Conservation (phyloP, 2,329 filamentous ascomycete genomes). For the Aschersonia sp. region DNA sequence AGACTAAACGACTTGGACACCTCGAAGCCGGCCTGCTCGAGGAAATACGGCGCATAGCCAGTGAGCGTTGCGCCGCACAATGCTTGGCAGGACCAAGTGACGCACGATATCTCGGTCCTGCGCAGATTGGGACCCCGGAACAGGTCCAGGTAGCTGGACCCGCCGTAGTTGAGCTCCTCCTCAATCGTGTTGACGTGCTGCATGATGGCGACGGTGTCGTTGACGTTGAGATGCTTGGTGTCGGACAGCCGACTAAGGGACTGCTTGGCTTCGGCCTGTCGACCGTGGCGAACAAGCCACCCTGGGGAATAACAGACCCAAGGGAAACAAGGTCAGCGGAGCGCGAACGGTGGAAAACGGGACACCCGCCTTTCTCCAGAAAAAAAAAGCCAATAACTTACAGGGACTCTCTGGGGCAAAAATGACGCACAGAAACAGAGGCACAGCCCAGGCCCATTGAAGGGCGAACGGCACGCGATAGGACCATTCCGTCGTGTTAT, state of each 20-base stretch:
- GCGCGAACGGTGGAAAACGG: too few species aligned
- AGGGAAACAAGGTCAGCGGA: neutral
- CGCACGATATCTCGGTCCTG: slow-evolving; percentile 29
- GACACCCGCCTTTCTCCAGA: neutral
- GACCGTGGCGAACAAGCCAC: slow-evolving; percentile 23
- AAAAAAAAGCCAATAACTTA: slow-evolving; percentile 1
- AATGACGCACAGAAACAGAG: slow-evolving; percentile 17
- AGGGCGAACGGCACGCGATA: slow-evolving; percentile 24
- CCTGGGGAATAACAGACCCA: slow-evolving; percentile 2
- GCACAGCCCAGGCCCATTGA: slow-evolving; percentile 25
- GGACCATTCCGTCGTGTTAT: slow-evolving; percentile 17
- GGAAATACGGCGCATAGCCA: slow-evolving; percentile 38
- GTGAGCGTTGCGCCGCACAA: slow-evolving; percentile 50
- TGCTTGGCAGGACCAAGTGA: slow-evolving; percentile 51
- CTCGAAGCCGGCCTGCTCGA: slow-evolving; percentile 22
- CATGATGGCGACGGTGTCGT: slow-evolving; percentile 28
- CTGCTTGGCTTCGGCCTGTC: slow-evolving; percentile 15
- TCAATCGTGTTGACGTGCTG: slow-evolving; percentile 27
- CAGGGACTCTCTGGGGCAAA: slow-evolving; percentile 27
- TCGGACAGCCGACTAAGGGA: slow-evolving; percentile 15
- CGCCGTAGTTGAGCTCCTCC: slow-evolving; percentile 19
- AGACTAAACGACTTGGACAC: slow-evolving; percentile 22
- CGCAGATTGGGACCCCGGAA: slow-evolving; percentile 11
- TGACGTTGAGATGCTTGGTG: slow-evolving; percentile 17
- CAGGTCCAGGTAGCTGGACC: slow-evolving; percentile 6